phyloP scores from a whole-genome alignment of 192 early-diverging fungal genomes.

The Bifiguratus adelaidae region DNA sequence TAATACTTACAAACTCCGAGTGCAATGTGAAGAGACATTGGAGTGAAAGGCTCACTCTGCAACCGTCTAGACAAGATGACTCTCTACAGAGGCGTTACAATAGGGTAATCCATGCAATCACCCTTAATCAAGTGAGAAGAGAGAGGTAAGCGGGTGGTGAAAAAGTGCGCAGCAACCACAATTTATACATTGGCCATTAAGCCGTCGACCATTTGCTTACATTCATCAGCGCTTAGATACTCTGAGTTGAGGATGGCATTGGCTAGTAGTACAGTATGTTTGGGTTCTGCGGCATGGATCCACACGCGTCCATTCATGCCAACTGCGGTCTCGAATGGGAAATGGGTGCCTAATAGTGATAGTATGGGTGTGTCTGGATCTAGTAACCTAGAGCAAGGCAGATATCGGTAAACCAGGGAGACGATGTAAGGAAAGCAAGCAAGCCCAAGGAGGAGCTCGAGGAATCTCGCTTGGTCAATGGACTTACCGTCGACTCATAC shows the following conservation, averaged over 20 bases:
- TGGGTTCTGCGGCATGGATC: slow-evolving; percentile 58
- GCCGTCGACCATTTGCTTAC: slow-evolving; percentile 27
- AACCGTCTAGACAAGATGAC: no score
- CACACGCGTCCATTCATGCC: slow-evolving; percentile 95
- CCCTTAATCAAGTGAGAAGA: no score
- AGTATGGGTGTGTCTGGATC: slow-evolving; percentile 64
- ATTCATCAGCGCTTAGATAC: slow-evolving; percentile 44
- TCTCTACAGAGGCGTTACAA: no score
- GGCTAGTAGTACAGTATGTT: slow-evolving; percentile 50
- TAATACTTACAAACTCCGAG: no score
- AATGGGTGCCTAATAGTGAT: slow-evolving; percentile 47
- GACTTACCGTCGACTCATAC: slow-evolving; percentile 53
- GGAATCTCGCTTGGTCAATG: no score
- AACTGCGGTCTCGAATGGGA: slow-evolving; percentile 82
- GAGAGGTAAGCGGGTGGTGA: no score
- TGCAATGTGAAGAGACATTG: no score
- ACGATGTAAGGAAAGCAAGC: background rate
- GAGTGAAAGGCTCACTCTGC: no score
- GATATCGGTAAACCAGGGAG: no score
- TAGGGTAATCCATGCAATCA: no score
- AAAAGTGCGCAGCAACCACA: no score
- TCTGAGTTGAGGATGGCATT: slow-evolving; percentile 72
- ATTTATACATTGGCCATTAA: slow-evolving; percentile 9
- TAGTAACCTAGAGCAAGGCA: slow-evolving; percentile 37
- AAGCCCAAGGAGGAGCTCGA: background rate